These are phyloP conservation scores for Suillus lakei DNA, from an alignment of 768 basidiomycete genomes.

Conservation along the genomic window DNA sequence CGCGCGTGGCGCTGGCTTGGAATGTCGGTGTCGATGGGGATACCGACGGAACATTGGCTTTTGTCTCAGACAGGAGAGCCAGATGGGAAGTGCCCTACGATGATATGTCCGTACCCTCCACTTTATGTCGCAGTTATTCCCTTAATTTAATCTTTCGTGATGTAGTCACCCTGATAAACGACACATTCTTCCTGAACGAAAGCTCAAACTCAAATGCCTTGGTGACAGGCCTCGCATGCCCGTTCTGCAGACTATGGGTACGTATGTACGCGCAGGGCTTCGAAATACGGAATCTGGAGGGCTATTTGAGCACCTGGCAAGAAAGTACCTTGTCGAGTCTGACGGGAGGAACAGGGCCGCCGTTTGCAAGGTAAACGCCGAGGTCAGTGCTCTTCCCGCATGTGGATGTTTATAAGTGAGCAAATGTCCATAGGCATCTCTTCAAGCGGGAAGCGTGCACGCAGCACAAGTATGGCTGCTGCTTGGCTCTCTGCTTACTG, in stretches of 20 bases:
- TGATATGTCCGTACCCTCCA: conserved; percentile 60
- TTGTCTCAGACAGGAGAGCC: conserved; percentile 59
- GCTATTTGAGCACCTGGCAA: conserved; percentile 63
- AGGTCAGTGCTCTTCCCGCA: conserved; percentile 39
- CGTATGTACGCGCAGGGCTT: conserved; percentile 35
- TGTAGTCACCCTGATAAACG: conserved; percentile 42
- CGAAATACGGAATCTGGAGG: conserved; percentile 24
- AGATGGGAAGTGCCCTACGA: conserved; percentile 79
- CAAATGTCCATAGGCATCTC: conserved; percentile 50
- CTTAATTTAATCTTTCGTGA: conserved; percentile 7
- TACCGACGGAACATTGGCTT: conserved; percentile 61
- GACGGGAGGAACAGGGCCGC: conserved; percentile 49
- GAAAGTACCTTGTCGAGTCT: conserved; percentile 53
- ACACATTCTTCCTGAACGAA: conserved; percentile 29
- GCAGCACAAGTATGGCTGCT: conserved; percentile 73
- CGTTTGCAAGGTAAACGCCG: conserved; percentile 51
- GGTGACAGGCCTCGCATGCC: conserved; percentile 62
- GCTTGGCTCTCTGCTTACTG: conserved; percentile 57
- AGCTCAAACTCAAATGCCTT: conserved; percentile 53
- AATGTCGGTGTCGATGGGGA: conserved; percentile 37
- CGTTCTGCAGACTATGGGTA: conserved; percentile 61
- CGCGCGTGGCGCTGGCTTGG: conserved; percentile 70
- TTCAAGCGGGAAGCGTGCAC: conserved; percentile 56
- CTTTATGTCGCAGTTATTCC: not conserved
- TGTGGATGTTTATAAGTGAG: not conserved